Percentiles rank a stretch among this genome's conserved stretches.
Evolutionary conservation across 257 asterid species (phyloP).

Genomic region (Coffea eugenioides): DNA sequence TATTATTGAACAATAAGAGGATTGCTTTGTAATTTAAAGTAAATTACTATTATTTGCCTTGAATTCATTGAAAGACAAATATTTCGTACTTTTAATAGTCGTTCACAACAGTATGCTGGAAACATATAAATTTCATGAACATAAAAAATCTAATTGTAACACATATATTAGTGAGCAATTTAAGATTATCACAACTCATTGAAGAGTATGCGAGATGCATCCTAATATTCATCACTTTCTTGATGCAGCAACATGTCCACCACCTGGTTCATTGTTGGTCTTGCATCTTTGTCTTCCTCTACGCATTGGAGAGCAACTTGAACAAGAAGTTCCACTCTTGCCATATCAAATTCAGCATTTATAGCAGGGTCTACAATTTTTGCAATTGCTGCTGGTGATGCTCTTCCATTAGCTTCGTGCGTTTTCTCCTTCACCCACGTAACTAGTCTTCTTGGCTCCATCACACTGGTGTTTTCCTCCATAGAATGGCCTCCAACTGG

Average conservation of each 20-base stretch:
- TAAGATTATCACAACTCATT: not conserved
- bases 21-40: too few species aligned
- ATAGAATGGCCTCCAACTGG: not conserved
- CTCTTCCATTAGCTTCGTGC: constrained; percentile 1
- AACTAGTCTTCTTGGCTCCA: constrained; percentile 22
- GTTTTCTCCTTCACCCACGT: constrained; percentile 25
- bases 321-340: not conserved
- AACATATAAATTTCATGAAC: too few species aligned
- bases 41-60: too few species aligned
- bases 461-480: not conserved
- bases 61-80: too few species aligned
- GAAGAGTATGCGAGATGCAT: too few species aligned
- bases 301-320: constrained; percentile 16
- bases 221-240: constrained; percentile 18
- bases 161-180: too few species aligned
- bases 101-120: too few species aligned
- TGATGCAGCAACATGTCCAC: constrained; percentile 14
- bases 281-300: constrained; percentile 17
- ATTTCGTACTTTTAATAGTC: too few species aligned
- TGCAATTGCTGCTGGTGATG: not conserved
- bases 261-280: constrained; percentile 22
- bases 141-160: too few species aligned
- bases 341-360: not conserved
- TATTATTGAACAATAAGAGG: too few species aligned
- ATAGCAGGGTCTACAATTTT: constrained; percentile 6